Evolutionary conservation across 768 basidiomycete species (phyloP).

Genomic region (Mycena rosella): DNA sequence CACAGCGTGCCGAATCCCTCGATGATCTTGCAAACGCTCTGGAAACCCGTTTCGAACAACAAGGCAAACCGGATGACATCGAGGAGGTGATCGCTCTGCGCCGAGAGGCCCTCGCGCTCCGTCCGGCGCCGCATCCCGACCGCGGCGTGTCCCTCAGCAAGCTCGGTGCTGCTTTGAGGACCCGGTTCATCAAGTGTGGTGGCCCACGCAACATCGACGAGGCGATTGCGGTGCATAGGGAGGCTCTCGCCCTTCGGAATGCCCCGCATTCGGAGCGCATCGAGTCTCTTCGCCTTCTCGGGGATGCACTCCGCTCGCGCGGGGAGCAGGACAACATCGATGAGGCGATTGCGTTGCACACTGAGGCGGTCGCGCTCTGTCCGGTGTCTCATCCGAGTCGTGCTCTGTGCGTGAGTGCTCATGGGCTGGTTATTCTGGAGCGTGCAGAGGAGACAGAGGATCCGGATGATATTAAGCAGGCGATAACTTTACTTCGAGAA

Average conservation of each 20-base stretch:
- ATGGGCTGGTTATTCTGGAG: slow-evolving; percentile 1
- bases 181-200: slow-evolving; percentile 1
- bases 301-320: slow-evolving; percentile 1
- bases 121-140: not conserved
- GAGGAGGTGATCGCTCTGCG: not conserved
- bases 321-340: slow-evolving; percentile 1
- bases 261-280: not conserved
- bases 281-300: slow-evolving; percentile 1
- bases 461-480: slow-evolving; percentile 1
- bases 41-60: not conserved
- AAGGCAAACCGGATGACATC: slow-evolving; percentile 1
- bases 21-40: not conserved
- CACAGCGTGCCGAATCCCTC: not conserved
- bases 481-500: not conserved
- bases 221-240: slow-evolving; percentile 1
- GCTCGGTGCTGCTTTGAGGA: slow-evolving; percentile 1
- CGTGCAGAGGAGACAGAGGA: not conserved
- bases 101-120: not conserved
- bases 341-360: slow-evolving; percentile 1
- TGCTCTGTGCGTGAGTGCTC: not conserved
- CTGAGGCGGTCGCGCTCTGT: slow-evolving; percentile 1
- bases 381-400: not conserved
- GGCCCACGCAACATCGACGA: slow-evolving; percentile 1
- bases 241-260: not conserved
- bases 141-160: not conserved